A percentile compares a stretch with the other conserved stretches of the same genome.
These are phyloP conservation scores for Termitomyces sp. DNA, from an alignment of 768 basidiomycete genomes.

Conservation along the genomic window DNA sequence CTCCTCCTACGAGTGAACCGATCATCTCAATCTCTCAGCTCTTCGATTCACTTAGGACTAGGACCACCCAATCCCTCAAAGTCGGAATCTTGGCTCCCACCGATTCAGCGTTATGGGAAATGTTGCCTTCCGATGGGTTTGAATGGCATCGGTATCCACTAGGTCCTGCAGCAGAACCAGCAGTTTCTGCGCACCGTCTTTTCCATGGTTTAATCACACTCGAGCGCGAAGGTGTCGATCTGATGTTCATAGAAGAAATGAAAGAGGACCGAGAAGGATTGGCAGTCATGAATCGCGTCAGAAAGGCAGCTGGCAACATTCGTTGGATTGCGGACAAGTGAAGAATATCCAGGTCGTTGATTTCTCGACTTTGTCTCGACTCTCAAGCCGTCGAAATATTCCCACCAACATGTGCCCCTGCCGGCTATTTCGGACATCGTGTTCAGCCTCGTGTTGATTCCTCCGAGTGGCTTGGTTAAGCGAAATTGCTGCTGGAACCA, in stretches of 20 bases:
- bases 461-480: background rate
- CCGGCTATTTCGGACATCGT: background rate
- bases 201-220: slow-evolving; percentile 85
- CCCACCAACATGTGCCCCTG: background rate
- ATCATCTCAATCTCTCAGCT: slow-evolving; percentile 28
- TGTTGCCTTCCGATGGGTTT: slow-evolving; percentile 29
- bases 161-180: slow-evolving; percentile 49
- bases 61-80: slow-evolving; percentile 28
- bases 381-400: background rate
- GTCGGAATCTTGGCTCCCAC: slow-evolving; percentile 67
- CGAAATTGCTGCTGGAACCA: background rate
- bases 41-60: slow-evolving; percentile 35
- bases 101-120: slow-evolving; percentile 43
- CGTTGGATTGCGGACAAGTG: slow-evolving; percentile 24
- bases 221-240: slow-evolving; percentile 69
- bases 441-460: slow-evolving; percentile 1
- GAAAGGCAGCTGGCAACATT: slow-evolving; percentile 77
- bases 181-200: slow-evolving; percentile 70
- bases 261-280: slow-evolving; percentile 77
- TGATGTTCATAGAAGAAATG: slow-evolving; percentile 84
- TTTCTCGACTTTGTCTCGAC: too few species aligned
- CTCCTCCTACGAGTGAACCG: slow-evolving; percentile 29
- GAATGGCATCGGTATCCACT: slow-evolving; percentile 55
- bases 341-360: background rate
- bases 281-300: slow-evolving; percentile 92